These are phyloP conservation scores for Thalassiosira allenii DNA, from an alignment of 352 stramenopile species.

Conservation along the genomic window DNA sequence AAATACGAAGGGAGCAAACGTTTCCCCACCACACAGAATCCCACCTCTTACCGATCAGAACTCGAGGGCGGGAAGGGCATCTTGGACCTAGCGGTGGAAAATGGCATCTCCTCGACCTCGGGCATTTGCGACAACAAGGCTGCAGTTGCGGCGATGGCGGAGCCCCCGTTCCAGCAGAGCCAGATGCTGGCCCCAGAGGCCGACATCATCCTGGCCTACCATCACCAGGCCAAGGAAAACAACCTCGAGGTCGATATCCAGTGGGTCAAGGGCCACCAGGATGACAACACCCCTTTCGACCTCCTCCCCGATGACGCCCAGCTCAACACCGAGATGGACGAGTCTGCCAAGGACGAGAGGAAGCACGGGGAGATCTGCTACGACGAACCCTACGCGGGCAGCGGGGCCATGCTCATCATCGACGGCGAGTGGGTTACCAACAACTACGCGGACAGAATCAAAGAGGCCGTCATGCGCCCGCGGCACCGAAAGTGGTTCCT, in stretches of 20 bases:
- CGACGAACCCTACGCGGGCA: not conserved
- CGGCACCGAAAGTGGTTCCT: slow-evolving; percentile 3
- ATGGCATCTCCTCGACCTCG: not conserved
- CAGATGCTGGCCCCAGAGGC: slow-evolving; percentile 13
- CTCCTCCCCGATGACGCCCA: not conserved
- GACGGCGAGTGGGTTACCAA: slow-evolving; percentile 3
- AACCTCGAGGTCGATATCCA: not conserved
- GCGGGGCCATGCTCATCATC: slow-evolving; percentile 22
- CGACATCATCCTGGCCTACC: slow-evolving; percentile 23
- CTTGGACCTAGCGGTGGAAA: not conserved
- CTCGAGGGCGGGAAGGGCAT: not conserved
- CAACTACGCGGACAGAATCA: not conserved
- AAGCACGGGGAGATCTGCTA: not conserved
- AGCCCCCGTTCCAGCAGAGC: not conserved
- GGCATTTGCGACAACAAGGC: slow-evolving; percentile 13
- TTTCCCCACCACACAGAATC: too few relatives aligned
- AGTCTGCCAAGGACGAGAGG: not conserved
- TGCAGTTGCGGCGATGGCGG: not conserved
- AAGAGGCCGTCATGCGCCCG: not conserved
- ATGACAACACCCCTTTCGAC: not conserved
- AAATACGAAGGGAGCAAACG: not conserved
- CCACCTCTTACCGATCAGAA: slow-evolving; percentile 4
- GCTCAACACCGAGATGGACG: not conserved
- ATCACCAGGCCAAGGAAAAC: not conserved
- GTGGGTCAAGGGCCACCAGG: slow-evolving; percentile 16